Conservation (phyloP, 1,139 yeast genomes). For the Entelexis paramagnoliae region DNA sequence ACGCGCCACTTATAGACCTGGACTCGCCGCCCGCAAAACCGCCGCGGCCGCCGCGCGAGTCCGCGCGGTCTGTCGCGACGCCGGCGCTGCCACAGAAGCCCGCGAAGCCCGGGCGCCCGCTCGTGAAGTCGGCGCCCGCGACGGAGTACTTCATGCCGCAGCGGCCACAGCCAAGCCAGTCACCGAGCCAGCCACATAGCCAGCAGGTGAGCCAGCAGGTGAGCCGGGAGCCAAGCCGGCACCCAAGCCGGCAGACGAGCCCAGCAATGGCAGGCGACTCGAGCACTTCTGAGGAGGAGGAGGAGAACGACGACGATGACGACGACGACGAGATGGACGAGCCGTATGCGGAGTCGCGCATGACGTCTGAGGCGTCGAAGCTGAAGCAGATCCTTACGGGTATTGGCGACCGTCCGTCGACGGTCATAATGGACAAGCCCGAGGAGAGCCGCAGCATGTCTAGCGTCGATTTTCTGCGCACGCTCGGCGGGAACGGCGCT, state of each 20-base stretch:
- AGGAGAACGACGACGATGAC: no score
- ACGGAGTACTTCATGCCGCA: slow-evolving; percentile 3
- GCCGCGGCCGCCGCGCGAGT: neutral
- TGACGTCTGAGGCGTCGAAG: slow-evolving; percentile 19
- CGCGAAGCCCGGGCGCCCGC: neutral
- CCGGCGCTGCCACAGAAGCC: neutral
- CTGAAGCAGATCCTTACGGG: slow-evolving; percentile 33
- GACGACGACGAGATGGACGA: neutral
- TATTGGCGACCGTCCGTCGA: slow-evolving; percentile 29
- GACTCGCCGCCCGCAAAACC: slow-evolving; percentile 6
- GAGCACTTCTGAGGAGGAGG: neutral
- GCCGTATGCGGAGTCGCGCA: slow-evolving; percentile 1
- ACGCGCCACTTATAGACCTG: slow-evolving; percentile 6
- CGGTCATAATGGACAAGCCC: slow-evolving; percentile 30
- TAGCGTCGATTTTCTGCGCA: slow-evolving; percentile 50
- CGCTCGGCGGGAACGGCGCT: slow-evolving; percentile 35
- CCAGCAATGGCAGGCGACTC: neutral
- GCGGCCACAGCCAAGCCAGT: neutral
- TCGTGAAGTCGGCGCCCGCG: neutral
- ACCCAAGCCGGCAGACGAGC: neutral
- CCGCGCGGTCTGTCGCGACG: neutral
- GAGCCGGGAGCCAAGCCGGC: no score
- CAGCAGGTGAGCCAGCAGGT: no score
- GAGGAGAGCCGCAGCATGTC: slow-evolving; percentile 35
- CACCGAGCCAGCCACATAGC: no score